A percentile compares a stretch with the other conserved stretches of the same genome.
Conservation (phyloP, 805 yeast genomes). For the Ogataea nitratoaversa region DNA sequence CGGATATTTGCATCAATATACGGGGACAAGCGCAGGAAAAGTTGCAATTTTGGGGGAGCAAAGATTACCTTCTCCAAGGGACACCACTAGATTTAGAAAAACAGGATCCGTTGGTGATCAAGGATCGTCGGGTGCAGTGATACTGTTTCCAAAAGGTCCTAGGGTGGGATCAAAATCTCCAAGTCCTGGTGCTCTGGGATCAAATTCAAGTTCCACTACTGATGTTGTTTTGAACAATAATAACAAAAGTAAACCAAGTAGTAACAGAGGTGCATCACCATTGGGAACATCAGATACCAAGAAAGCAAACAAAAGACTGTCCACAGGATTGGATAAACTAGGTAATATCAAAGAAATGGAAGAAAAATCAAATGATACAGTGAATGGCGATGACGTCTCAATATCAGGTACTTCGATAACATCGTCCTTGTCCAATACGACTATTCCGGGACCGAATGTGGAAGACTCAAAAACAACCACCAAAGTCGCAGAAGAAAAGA, state of each 20-base stretch:
- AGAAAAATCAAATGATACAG: background rate
- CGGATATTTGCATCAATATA: background rate
- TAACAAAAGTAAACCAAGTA: background rate
- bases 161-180: conserved; percentile 20
- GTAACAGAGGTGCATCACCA: background rate
- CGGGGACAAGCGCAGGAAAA: conserved; percentile 9
- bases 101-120: conserved; percentile 4
- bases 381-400: too few species aligned
- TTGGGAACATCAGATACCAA: background rate
- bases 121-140: conserved; percentile 39
- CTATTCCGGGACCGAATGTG: background rate
- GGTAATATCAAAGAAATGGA: background rate
- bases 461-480: too few species aligned
- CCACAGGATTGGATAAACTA: background rate
- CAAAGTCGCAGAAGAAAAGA: background rate
- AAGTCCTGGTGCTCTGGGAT: background rate
- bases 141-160: conserved; percentile 43
- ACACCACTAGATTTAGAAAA: conserved; percentile 15
- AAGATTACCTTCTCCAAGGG: conserved; percentile 28
- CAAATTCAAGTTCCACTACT: background rate
- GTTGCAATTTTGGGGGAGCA: conserved; percentile 29
- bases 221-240: background rate
- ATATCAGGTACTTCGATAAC: too few species aligned
- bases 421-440: too few species aligned
- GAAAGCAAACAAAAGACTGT: background rate